A percentile compares a stretch with the other conserved stretches of the same genome.
These are phyloP conservation scores for Sporisorium exsertum DNA, from an alignment of 1,284 basidiomycete species.

Conservation along the genomic window DNA sequence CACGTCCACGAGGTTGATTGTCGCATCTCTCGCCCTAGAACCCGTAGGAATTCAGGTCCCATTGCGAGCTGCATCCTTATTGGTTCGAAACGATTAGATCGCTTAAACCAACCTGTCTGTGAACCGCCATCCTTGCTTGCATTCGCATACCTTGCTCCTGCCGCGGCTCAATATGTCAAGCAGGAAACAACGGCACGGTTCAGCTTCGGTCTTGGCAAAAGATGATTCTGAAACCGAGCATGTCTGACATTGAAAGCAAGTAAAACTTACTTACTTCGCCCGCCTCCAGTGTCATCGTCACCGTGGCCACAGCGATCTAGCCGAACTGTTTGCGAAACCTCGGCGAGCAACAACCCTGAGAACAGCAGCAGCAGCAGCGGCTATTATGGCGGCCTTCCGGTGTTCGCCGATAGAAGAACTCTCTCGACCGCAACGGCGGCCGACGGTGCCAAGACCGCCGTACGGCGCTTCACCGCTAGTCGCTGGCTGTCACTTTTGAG, in stretches of 20 bases:
- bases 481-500: not conserved
- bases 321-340: no score
- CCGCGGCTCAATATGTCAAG: not conserved
- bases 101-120: not conserved
- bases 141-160: not conserved
- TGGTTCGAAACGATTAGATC: slow-evolving; percentile 15
- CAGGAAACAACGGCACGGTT: not conserved
- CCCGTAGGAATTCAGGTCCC: not conserved
- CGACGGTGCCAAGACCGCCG: not conserved
- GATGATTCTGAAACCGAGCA: not conserved
- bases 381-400: not conserved
- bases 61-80: not conserved
- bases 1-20: not conserved
- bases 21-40: not conserved
- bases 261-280: no score
- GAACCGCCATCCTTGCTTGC: not conserved
- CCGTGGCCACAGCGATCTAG: not conserved
- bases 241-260: not conserved
- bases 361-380: not conserved
- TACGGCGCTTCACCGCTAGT: not conserved
- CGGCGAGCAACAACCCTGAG: not conserved
- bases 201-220: slow-evolving; percentile 10
- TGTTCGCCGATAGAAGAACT: slow-evolving; percentile 6
- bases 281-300: not conserved
- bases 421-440: not conserved